Conservation (phyloP, 805 yeast species). For the Yamadazyma insecticola region DNA sequence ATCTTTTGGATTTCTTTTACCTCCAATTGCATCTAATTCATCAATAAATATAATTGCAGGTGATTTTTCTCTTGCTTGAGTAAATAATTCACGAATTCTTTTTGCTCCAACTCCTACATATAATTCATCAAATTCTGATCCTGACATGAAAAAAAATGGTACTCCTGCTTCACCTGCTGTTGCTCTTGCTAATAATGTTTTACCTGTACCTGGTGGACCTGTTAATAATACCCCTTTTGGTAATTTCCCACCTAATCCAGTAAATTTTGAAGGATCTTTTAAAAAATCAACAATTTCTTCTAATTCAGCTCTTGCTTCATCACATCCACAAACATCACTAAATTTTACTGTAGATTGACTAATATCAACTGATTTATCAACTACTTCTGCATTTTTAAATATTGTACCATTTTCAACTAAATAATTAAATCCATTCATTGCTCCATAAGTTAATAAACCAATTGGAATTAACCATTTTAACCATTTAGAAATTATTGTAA, state of each 20-base stretch:
- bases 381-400: constrained; percentile 65
- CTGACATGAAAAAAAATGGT: constrained; percentile 97
- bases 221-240: constrained; percentile 96
- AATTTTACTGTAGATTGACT: constrained; percentile 83
- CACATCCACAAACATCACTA: constrained; percentile 94
- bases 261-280: constrained; percentile 93
- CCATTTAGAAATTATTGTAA: constrained; percentile 79
- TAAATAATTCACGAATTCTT: constrained; percentile 89
- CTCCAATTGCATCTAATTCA: constrained; percentile 98
- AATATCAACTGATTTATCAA: constrained; percentile 78
- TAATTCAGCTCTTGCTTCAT: constrained; percentile 95
- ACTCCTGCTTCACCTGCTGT: constrained; percentile 99
- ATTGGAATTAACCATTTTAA: constrained; percentile 82
- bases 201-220: constrained; percentile 99
- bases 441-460: constrained; percentile 75
- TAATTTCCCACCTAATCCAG: constrained; percentile 93
- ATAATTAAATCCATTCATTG: constrained; percentile 72
- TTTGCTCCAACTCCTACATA: constrained; percentile 99
- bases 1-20: constrained; percentile 94
- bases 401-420: constrained; percentile 80
- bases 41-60: constrained; percentile 98
- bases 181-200: constrained; percentile 92
- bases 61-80: constrained; percentile 89
- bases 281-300: constrained; percentile 98
- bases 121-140: constrained; percentile 96